Evolutionary conservation across 2,329 filamentous ascomycete genomes (phyloP), one percentile per base, ranked within the genome.

Genomic region (Xylariaceae sp.): DNA sequence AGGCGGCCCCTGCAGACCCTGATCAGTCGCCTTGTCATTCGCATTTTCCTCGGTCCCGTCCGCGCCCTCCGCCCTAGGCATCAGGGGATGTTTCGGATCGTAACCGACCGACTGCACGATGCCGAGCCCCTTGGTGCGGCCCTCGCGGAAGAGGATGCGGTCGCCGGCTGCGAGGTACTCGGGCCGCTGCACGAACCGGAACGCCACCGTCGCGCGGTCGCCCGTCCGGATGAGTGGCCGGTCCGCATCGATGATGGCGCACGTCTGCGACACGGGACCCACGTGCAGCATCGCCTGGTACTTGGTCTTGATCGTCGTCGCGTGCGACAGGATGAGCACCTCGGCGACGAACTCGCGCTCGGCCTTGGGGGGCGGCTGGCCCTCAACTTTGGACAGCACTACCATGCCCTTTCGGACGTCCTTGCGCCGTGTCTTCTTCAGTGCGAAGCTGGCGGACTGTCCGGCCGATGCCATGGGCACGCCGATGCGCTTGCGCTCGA

Each of bases 261-360:
- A 98, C 0, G 92, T 98, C 66, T 98, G 92, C 28, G 85, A 88
- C 30, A 98, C 85, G 0, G 92, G 86, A 0, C 92, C 92, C 4
- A 98, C 89, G 54, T 98, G 92, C 15, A 98, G 74, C 89, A 97
- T 98, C 1, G 92, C 92, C 67, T 98, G 92, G 51, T 98, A 98
- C 55, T 88, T 90, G 1, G 82, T 88, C 63, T 94, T 92, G 63
- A 98, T 98, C 30, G 92, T 98, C 0, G 92, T 98, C 0, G 90
- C 88, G 56, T 98, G 92, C 3, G 86, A 94, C 5, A 98, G 73
- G 50, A 98, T 97, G 15, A 98, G 73, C 1, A 98, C 92, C 63
- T 90, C 85, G 9, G 86, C 86, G 29, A 89, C 70, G 55, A 90
- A 90, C 58, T 88, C 84, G 23, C 76, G 70, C 56, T 82, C 76